Evolutionary conservation across 2,329 filamentous ascomycete genomes (phyloP), one percentile per base, ranked within the genome.

Genomic region (Fusarium coicis): DNA sequence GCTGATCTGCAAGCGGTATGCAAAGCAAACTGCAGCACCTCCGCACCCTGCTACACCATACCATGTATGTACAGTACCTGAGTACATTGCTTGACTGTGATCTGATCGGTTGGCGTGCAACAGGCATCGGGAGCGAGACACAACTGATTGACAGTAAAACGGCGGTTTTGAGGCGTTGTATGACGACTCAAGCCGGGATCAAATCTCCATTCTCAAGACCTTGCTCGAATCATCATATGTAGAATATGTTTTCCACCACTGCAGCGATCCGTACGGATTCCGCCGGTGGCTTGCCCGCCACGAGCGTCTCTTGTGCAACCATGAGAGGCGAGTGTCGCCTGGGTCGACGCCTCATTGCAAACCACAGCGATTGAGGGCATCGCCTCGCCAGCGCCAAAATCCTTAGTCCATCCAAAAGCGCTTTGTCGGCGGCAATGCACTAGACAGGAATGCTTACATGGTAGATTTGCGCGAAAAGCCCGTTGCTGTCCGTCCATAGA

Each of bases 1-100:
- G 65, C 70, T 74, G 73, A 71, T 76, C 70, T 74, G 63, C 67
- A 68, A 70, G 74, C 74, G 70, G 74, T 74, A 68, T 75, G 68
- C 62, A 40, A 59, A 61, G 70, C 66, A 46, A 59, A 59, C 44
- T 43, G 52, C 57, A 66, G 53, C 63, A 70, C 65, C 64, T 76
- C 66, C 71, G 65, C 73, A 73, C 60, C 42, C 46, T 56, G 56
- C 44, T 40, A 52, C 37, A 52, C 42, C n/a, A 37, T 43, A 30
- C 18, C n/a, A 19, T 49, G 28, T 64, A 47, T 47, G 50, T 46
- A 42, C 36, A 44, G 30, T n/a, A n/a, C n/a, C n/a, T n/a, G n/a
- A n/a, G n/a, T 66, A 62, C 46, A 61, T 37, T 57, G 36, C 26
- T 65, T 40, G 52, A 52, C 56, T 70, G 63, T 70, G 63, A 49